Conservation (phyloP, 768 basidiomycete species). For the Lactifluus rugatus region DNA sequence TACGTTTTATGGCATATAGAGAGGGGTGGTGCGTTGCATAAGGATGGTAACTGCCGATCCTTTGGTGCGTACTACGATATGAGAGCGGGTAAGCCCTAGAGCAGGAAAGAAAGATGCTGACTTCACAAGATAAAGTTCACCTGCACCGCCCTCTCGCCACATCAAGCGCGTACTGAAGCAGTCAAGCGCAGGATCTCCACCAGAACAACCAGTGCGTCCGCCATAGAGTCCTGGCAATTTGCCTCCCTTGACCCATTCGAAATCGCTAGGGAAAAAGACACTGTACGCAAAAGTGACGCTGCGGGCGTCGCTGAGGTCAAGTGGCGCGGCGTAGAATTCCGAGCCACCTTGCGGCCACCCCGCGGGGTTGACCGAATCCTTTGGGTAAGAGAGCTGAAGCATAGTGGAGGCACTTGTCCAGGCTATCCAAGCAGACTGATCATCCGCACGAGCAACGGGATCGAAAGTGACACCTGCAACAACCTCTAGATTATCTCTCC, state of each 20-base stretch:
- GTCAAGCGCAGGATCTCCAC: conserved; percentile 55
- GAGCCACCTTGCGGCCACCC: conserved; percentile 53
- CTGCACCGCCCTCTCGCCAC: conserved; percentile 61
- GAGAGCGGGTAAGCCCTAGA: background rate
- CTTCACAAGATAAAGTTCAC: conserved; percentile 64
- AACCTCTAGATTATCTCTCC: conserved; percentile 11
- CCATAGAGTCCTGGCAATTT: conserved; percentile 80
- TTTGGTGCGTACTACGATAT: conserved; percentile 60
- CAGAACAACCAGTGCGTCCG: conserved; percentile 58
- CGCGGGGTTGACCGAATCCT: conserved; percentile 57
- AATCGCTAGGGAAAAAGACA: conserved; percentile 67
- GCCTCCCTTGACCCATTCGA: conserved; percentile 72
- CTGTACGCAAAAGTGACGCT: conserved; percentile 58
- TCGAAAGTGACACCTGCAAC: conserved; percentile 11
- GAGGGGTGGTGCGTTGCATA: conserved; percentile 46
- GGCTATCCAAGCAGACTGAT: conserved; percentile 16
- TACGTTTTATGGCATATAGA: conserved; percentile 59
- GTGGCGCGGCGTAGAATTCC: conserved; percentile 51
- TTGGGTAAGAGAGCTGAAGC: conserved; percentile 60
- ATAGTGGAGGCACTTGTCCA: conserved; percentile 32
- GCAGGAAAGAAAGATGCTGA: background rate
- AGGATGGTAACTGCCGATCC: conserved; percentile 47
- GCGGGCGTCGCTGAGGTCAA: conserved; percentile 35
- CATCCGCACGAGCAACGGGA: background rate
- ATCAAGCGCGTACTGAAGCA: conserved; percentile 84